Evolutionary conservation across 495 filamentous ascomycete species (phyloP).

Genomic region (Trichocladium antarcticum): DNA sequence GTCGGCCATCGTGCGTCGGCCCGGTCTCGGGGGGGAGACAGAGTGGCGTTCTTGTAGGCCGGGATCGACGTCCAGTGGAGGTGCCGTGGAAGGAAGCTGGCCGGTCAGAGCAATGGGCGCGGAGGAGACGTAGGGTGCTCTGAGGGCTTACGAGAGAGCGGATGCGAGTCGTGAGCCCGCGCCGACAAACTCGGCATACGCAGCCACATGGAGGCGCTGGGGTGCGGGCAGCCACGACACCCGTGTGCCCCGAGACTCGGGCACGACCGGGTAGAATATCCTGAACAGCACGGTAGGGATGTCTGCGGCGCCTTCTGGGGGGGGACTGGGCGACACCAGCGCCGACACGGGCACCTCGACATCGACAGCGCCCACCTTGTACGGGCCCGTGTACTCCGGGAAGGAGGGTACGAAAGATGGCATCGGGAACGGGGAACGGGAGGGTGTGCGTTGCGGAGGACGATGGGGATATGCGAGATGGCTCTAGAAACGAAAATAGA

Average conservation of each 20-base stretch:
- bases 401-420: conserved; percentile 55
- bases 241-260: conserved; percentile 29
- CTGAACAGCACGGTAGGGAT: conserved; percentile 61
- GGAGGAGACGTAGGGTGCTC: not conserved
- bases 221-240: conserved; percentile 64
- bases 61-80: conserved; percentile 54
- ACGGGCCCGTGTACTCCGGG: conserved; percentile 57
- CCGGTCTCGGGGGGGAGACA: conserved; percentile 20
- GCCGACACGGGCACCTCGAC: conserved; percentile 58
- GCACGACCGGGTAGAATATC: conserved; percentile 59
- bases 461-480: too few species aligned
- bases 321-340: conserved; percentile 40
- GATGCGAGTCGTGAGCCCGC: conserved; percentile 44
- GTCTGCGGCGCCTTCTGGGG: conserved; percentile 38
- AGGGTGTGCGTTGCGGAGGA: too few species aligned
- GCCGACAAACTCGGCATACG: conserved; percentile 58
- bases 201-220: conserved; percentile 54
- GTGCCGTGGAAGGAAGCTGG: conserved; percentile 49
- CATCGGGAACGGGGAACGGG: too few species aligned
- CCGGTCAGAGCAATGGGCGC: not conserved
- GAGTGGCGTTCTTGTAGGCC: conserved; percentile 34
- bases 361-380: conserved; percentile 63
- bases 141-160: conserved; percentile 46
- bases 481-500: too few species aligned
- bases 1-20: conserved; percentile 53